phyloP scores from a whole-genome alignment of 225 moss, liverwort and hornwort species.

The Takakia lepidozioides region DNA sequence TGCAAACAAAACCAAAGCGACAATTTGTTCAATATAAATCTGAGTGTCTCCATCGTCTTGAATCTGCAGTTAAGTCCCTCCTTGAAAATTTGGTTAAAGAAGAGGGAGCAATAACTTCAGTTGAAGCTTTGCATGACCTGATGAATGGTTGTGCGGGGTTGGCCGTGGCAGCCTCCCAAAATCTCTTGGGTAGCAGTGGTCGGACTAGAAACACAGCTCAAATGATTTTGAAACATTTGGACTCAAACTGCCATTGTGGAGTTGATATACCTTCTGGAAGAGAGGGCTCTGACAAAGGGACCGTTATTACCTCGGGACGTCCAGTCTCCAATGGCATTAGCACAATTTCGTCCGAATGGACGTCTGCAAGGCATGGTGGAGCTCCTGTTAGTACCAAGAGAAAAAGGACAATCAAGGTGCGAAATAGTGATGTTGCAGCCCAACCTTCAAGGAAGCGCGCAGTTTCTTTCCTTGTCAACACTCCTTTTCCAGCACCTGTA shows the following conservation, averaged over 20 bases:
- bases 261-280: constrained; percentile 25
- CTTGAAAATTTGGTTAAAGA: constrained; percentile 23
- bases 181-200: constrained; percentile 38
- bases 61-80: constrained; percentile 32
- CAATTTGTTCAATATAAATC: constrained; percentile 32
- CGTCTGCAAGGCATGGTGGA: constrained; percentile 7
- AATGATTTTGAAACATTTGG: constrained; percentile 47
- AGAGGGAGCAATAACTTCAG: constrained; percentile 14
- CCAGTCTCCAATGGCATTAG: constrained; percentile 10
- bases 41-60: constrained; percentile 42
- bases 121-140: constrained; percentile 45
- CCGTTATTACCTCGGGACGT: constrained; percentile 20
- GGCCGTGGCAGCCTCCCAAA: constrained; percentile 44
- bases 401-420: constrained; percentile 45
- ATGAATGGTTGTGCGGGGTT: constrained; percentile 44
- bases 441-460: constrained; percentile 24
- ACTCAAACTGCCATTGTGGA: constrained; percentile 50
- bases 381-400: constrained; percentile 13
- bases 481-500: constrained; percentile 6
- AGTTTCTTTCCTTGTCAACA: constrained; percentile 7
- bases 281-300: constrained; percentile 12
- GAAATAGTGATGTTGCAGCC: constrained; percentile 11
- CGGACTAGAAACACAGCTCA: constrained; percentile 49
- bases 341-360: constrained; percentile 7
- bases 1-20: constrained; percentile 17